Conservation (phyloP, 805 yeast genomes). For the Lachancea cidri region DNA sequence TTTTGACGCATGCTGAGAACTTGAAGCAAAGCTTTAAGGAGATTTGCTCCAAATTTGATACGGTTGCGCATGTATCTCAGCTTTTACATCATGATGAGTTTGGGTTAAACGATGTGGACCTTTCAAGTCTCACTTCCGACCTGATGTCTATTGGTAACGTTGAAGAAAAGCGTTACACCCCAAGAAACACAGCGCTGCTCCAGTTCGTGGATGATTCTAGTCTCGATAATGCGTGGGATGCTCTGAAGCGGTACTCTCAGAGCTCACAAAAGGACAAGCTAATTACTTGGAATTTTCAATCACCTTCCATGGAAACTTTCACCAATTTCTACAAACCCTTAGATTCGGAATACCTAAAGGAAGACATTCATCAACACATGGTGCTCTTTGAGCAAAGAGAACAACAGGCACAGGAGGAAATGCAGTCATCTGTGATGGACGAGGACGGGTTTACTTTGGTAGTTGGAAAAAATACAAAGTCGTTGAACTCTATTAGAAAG, state of each 20-base stretch:
- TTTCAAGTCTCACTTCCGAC: conserved; percentile 57
- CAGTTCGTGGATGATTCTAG: conserved; percentile 66
- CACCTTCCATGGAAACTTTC: conserved; percentile 40
- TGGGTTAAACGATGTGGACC: conserved; percentile 44
- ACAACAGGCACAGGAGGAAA: conserved; percentile 49
- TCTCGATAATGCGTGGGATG: conserved; percentile 49
- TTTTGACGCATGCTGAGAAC: conserved; percentile 46
- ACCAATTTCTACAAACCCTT: conserved; percentile 38
- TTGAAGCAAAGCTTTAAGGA: conserved; percentile 54
- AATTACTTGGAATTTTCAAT: conserved; percentile 34
- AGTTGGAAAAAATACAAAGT: conserved; percentile 80
- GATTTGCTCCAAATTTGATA: conserved; percentile 39
- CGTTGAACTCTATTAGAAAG: conserved; percentile 41
- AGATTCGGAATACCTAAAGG: conserved; percentile 48
- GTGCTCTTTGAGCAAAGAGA: conserved; percentile 67
- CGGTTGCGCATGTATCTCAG: conserved; percentile 59
- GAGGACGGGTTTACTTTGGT: conserved; percentile 94
- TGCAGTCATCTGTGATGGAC: conserved; percentile 63
- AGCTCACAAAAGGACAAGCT: conserved; percentile 31
- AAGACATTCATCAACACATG: conserved; percentile 56
- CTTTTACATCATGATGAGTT: conserved; percentile 39
- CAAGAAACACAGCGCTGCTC: conserved; percentile 69
- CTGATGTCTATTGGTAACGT: conserved; percentile 35
- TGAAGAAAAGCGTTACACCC: conserved; percentile 42
- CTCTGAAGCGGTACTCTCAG: conserved; percentile 58